phyloP scores from a whole-genome alignment of 768 basidiomycete genomes.

The Mycena sanguinolenta region DNA sequence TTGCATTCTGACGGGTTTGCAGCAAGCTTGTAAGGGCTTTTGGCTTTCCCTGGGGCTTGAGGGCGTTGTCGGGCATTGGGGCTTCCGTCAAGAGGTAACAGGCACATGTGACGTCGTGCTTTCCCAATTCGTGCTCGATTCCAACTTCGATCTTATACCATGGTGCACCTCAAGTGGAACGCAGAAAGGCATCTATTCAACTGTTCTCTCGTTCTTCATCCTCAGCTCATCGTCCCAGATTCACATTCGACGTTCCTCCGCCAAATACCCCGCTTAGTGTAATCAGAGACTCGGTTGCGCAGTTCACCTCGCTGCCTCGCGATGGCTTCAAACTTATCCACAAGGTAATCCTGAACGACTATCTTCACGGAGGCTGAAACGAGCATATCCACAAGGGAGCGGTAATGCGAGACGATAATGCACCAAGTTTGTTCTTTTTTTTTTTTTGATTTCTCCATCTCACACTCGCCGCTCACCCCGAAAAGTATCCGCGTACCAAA shows the following conservation, averaged over 20 bases:
- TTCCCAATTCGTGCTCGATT: not conserved
- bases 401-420: conserved; percentile 86
- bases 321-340: conserved; percentile 88
- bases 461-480: conserved; percentile 26
- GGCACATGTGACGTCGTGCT: conserved; percentile 1
- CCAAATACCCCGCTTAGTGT: conserved; percentile 68
- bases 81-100: not conserved
- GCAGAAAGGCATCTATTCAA: conserved; percentile 47
- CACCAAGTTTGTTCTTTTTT: conserved; percentile 64
- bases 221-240: conserved; percentile 41
- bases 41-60: conserved; percentile 38
- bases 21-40: conserved; percentile 60
- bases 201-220: not conserved
- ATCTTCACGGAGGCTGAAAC: no score
- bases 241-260: conserved; percentile 66
- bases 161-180: conserved; percentile 62
- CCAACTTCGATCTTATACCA: not conserved
- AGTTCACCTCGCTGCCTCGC: conserved; percentile 79
- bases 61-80: conserved; percentile 37
- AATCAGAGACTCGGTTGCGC: conserved; percentile 74
- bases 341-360: no score
- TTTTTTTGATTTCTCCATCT: no score
- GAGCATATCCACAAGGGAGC: conserved; percentile 93
- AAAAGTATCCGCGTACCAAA: conserved; percentile 80
- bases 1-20: conserved; percentile 55